phyloP scores from a whole-genome alignment of 2,329 filamentous ascomycete species.

The Colletotrichum plurivorum region DNA sequence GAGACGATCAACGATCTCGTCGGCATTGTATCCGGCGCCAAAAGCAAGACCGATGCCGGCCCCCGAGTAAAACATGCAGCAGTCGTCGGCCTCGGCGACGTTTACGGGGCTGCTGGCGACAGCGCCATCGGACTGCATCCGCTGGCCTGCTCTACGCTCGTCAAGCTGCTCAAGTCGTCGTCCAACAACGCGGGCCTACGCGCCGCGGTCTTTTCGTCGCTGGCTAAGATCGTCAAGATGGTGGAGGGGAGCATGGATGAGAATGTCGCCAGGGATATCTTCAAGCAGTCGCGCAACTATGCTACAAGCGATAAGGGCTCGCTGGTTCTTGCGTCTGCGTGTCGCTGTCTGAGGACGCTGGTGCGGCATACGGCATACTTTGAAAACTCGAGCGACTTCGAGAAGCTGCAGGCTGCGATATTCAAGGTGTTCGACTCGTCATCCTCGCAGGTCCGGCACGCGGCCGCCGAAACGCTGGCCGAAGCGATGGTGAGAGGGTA shows the following conservation, averaged over 20 bases:
- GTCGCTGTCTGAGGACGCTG: constrained; percentile 82
- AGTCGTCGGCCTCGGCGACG: constrained; percentile 86
- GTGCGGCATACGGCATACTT: constrained; percentile 84
- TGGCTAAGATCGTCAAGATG: constrained; percentile 83
- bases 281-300: constrained; percentile 89
- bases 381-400: constrained; percentile 90
- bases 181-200: constrained; percentile 86
- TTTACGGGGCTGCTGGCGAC: constrained; percentile 93
- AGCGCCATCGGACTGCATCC: constrained; percentile 89
- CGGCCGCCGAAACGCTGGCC: constrained; percentile 87
- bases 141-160: constrained; percentile 77
- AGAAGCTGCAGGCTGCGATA: constrained; percentile 84
- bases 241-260: constrained; percentile 87
- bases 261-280: constrained; percentile 86
- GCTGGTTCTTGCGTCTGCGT: constrained; percentile 84
- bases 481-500: constrained; percentile 87
- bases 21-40: constrained; percentile 78
- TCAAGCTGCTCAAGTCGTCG: constrained; percentile 86
- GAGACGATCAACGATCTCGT: constrained; percentile 94
- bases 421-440: constrained; percentile 90
- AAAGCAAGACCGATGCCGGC: constrained; percentile 82
- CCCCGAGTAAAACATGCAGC: constrained; percentile 88
- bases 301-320: constrained; percentile 85
- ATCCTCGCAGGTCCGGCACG: constrained; percentile 82
- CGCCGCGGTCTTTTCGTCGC: constrained; percentile 80